Evolutionary conservation across 2,329 filamentous ascomycete species (phyloP).

Genomic region (Didymosphaeria variabile): DNA sequence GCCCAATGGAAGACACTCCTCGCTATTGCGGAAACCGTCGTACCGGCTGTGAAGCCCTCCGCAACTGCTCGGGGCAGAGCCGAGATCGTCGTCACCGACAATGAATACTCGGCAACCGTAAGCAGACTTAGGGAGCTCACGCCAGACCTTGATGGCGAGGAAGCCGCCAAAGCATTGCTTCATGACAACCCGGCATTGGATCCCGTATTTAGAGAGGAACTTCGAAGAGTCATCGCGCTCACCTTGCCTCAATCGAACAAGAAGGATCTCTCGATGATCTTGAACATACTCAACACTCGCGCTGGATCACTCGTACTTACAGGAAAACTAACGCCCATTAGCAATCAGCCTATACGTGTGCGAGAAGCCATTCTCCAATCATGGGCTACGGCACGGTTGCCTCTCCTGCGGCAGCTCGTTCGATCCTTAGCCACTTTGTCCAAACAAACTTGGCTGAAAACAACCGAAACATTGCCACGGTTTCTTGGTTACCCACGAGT

Average conservation of each 20-base stretch:
- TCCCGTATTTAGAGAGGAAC: conserved; percentile 61
- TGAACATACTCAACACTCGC: conserved; percentile 66
- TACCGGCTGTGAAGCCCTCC: conserved; percentile 66
- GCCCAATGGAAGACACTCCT: conserved; percentile 68
- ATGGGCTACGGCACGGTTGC: conserved; percentile 69
- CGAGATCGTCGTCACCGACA: conserved; percentile 59
- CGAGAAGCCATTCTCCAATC: conserved; percentile 69
- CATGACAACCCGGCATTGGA: conserved; percentile 61
- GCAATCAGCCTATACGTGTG: conserved; percentile 67
- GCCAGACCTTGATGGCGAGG: conserved; percentile 44
- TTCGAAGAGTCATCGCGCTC: conserved; percentile 59
- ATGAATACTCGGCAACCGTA: conserved; percentile 61
- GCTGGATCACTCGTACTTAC: conserved; percentile 72
- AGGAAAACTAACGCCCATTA: conserved; percentile 70
- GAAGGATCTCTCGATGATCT: conserved; percentile 60
- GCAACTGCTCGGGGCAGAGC: conserved; percentile 45
- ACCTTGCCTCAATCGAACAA: conserved; percentile 59
- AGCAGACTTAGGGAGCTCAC: conserved; percentile 37
- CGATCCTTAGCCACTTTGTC: conserved; percentile 65
- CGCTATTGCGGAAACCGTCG: conserved; percentile 64
- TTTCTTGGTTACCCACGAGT: conserved; percentile 67
- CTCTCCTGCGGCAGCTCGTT: conserved; percentile 63
- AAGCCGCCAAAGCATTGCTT: conserved; percentile 63
- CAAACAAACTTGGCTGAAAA: conserved; percentile 64
- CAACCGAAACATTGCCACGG: conserved; percentile 63